These are phyloP conservation scores for Globisporangium cylindrosporum DNA, from an alignment of 352 stramenopile genomes.

Conservation along the genomic window DNA sequence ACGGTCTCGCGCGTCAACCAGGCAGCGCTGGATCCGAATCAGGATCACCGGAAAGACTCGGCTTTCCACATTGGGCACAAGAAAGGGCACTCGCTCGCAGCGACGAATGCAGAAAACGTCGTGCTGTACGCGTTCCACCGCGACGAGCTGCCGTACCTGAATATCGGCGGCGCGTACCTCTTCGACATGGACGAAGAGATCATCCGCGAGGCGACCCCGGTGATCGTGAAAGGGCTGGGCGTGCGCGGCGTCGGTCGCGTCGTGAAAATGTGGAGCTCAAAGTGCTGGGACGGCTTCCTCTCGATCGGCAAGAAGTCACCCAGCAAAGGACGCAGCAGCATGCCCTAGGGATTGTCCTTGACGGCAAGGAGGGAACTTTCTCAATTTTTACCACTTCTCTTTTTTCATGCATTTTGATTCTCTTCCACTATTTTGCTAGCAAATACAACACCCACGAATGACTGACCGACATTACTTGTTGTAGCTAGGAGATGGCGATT, in stretches of 20 bases:
- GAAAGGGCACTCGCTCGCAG: constrained; percentile 14
- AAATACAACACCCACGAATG: neutral
- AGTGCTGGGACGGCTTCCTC: constrained; percentile 12
- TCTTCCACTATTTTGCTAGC: neutral
- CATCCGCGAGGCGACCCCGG: constrained; percentile 24
- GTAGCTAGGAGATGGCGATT: too few relatives aligned
- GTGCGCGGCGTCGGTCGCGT: constrained; percentile 32
- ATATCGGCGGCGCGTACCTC: constrained; percentile 25
- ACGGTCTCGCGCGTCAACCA: constrained; percentile 39
- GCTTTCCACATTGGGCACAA: neutral
- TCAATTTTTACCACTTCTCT: neutral
- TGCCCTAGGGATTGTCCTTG: constrained; percentile 3
- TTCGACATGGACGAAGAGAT: constrained; percentile 31
- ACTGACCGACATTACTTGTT: neutral
- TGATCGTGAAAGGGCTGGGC: constrained; percentile 55
- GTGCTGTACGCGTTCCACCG: constrained; percentile 64
- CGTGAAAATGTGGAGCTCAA: constrained; percentile 19
- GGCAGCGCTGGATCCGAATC: constrained; percentile 18
- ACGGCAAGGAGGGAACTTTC: neutral
- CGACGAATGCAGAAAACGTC: constrained; percentile 22
- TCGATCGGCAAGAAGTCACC: constrained; percentile 9
- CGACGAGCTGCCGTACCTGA: constrained; percentile 61
- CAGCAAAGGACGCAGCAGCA: constrained; percentile 12
- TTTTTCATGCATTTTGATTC: constrained; percentile 2
- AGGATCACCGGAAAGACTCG: constrained; percentile 12